A percentile compares a stretch with the other conserved stretches of the same genome.
These are phyloP conservation scores for Pythium monospermum DNA, from an alignment of 352 stramenopile genomes.

Conservation along the genomic window DNA sequence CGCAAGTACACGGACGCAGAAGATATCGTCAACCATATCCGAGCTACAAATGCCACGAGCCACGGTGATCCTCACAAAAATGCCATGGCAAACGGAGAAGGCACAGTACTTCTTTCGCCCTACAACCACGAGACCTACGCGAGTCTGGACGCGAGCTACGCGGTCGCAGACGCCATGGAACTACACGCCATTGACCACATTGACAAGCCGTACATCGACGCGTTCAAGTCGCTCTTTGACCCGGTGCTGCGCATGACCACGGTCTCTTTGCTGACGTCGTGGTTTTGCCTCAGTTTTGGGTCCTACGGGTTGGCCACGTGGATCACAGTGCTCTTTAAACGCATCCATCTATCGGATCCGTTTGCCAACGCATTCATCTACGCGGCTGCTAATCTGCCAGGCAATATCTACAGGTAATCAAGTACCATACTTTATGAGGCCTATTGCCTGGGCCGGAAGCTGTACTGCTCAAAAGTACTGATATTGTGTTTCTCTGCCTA, in stretches of 20 bases:
- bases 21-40: constrained; percentile 59
- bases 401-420: constrained; percentile 78
- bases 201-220: constrained; percentile 19
- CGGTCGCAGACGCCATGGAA: constrained; percentile 17
- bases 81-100: constrained; percentile 15
- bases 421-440: neutral
- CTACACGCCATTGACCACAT: constrained; percentile 7
- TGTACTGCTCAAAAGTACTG: too few relatives aligned
- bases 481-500: too few relatives aligned
- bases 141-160: constrained; percentile 8
- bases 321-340: constrained; percentile 92
- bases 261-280: constrained; percentile 53
- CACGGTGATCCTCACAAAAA: neutral
- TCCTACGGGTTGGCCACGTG: constrained; percentile 91
- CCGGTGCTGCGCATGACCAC: constrained; percentile 57
- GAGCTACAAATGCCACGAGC: constrained; percentile 25
- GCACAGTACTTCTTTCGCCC: constrained; percentile 28
- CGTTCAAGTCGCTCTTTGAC: constrained; percentile 45
- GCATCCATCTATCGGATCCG: constrained; percentile 81
- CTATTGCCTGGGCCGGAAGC: neutral
- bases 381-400: constrained; percentile 85
- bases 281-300: constrained; percentile 75
- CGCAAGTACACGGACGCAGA: constrained; percentile 48
- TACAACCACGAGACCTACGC: constrained; percentile 3
- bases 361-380: constrained; percentile 93